These are phyloP conservation scores for Xerocomus nothofagi DNA, from an alignment of 1,284 basidiomycete species.

Conservation along the genomic window DNA sequence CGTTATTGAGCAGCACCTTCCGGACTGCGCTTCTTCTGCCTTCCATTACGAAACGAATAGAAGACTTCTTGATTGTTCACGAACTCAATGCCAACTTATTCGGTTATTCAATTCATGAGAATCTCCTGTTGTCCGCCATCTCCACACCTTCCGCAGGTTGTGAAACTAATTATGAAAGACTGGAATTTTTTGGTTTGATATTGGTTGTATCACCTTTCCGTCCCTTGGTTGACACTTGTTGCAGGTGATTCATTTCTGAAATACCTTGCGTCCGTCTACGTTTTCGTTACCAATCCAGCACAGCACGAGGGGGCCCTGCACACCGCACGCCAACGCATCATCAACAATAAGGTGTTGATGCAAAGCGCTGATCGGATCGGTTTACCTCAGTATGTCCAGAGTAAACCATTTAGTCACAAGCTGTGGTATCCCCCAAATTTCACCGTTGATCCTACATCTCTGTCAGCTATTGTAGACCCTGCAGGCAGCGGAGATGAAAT, in stretches of 20 bases:
- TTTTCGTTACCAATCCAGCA: slow-evolving; percentile 65
- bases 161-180: slow-evolving; percentile 75
- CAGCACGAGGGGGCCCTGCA: slow-evolving; percentile 66
- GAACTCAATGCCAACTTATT: slow-evolving; percentile 75
- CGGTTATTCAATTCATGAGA: slow-evolving; percentile 56
- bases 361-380: slow-evolving; percentile 54
- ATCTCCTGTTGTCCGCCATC: slow-evolving; percentile 62
- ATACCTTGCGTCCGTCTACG: slow-evolving; percentile 69
- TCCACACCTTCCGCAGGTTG: slow-evolving; percentile 64
- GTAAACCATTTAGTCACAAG: slow-evolving; percentile 66
- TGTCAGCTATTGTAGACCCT: slow-evolving; percentile 20
- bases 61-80: slow-evolving; percentile 70
- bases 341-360: slow-evolving; percentile 70
- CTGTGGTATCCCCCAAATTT: slow-evolving; percentile 62
- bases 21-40: slow-evolving; percentile 68
- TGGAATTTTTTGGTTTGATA: slow-evolving; percentile 71
- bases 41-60: slow-evolving; percentile 66
- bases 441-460: slow-evolving; percentile 24
- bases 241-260: slow-evolving; percentile 81
- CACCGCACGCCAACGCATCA: slow-evolving; percentile 59
- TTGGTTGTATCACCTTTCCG: slow-evolving; percentile 14
- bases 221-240: slow-evolving; percentile 13
- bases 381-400: slow-evolving; percentile 68
- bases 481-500: slow-evolving; percentile 31
- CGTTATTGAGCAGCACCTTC: slow-evolving; percentile 49